Base-by-base conservation (phyloP, 2,329 filamentous ascomycete genomes). In the Rhynchosporium secalis region DNA sequence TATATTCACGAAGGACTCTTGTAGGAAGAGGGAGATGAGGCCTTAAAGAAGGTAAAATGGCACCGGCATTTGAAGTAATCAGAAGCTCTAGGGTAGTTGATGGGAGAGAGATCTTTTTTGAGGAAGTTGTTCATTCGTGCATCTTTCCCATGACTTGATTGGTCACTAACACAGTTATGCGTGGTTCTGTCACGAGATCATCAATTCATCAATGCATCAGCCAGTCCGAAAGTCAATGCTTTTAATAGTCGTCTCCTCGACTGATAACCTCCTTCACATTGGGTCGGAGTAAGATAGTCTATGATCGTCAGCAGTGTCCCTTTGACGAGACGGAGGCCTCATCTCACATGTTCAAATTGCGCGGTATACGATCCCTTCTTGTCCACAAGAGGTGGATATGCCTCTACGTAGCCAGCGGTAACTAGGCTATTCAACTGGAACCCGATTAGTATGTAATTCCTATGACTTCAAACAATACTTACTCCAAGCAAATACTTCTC, bases 361-460 rank as follows among this genome's bases (percentile, higher is more conserved):
- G 93, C 94, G 31, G 92, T 96, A 76, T 96, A 96, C 31, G 91
- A 96, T 63, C 94, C 94, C 83, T 96, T 96, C 78, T 93, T 87
- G 78, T 97, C 93, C 70, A 90, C 88, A 70, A 97, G 80, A 36
- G 93, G 93, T 45, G 92, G 92, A 75, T 97, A 97, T 48, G 90
- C 86, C 77, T 97, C 91, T 48, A 97, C 91, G 70, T 97, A 90
- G 62, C 92, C 92, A 62, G 82, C 86, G 47, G 86, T 82, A 52
- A 97, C 92, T 47, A 97, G 82, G 73, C 88, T 94, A 78, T 96
- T 96, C 75, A 97, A 80, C 88, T 92, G 68, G 10, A 54, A 29
- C 13, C 15, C 20, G 20, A 67, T 79, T 69, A 79, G 72, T 47
- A 61, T 1, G 60, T 9, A 10, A 15, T 2, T n/a, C 20, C n/a